phyloP scores from a whole-genome alignment of 2,329 filamentous ascomycete species.

The Microdochium trichocladiopsis region DNA sequence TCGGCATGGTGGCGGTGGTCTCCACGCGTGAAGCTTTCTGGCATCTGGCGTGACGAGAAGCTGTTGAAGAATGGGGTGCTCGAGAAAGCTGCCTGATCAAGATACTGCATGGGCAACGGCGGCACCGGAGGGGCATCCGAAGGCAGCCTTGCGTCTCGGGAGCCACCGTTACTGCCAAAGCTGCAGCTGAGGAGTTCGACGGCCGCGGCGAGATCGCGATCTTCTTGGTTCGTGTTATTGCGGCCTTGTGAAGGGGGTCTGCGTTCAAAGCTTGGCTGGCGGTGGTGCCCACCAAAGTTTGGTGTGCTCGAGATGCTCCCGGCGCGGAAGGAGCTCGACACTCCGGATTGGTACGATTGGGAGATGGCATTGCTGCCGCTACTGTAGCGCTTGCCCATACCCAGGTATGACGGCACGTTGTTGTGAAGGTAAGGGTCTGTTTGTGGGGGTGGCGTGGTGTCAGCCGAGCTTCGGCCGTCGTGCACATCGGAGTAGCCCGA shows the following conservation, averaged over 20 bases:
- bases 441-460: slow-evolving; percentile 86
- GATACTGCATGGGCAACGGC: slow-evolving; percentile 73
- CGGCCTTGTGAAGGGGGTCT: slow-evolving; percentile 75
- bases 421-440: slow-evolving; percentile 54
- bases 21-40: slow-evolving; percentile 59
- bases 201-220: slow-evolving; percentile 81
- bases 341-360: slow-evolving; percentile 72
- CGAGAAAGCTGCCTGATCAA: slow-evolving; percentile 55
- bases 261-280: slow-evolving; percentile 68
- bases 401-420: slow-evolving; percentile 37
- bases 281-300: slow-evolving; percentile 47
- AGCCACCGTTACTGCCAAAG: slow-evolving; percentile 68
- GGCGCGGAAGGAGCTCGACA: slow-evolving; percentile 44
- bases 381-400: slow-evolving; percentile 51
- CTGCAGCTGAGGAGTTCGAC: slow-evolving; percentile 88
- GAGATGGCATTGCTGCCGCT: slow-evolving; percentile 48
- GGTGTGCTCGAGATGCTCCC: slow-evolving; percentile 44
- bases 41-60: slow-evolving; percentile 48
- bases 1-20: slow-evolving; percentile 38
- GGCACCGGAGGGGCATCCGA: slow-evolving; percentile 81
- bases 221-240: slow-evolving; percentile 70
- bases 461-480: slow-evolving; percentile 74
- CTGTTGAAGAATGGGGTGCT: slow-evolving; percentile 56
- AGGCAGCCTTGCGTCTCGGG: slow-evolving; percentile 56
- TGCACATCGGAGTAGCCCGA: slow-evolving; percentile 75